These are phyloP conservation scores for Ephemerocybe angulata DNA, from an alignment of 768 basidiomycete species.

Conservation along the genomic window DNA sequence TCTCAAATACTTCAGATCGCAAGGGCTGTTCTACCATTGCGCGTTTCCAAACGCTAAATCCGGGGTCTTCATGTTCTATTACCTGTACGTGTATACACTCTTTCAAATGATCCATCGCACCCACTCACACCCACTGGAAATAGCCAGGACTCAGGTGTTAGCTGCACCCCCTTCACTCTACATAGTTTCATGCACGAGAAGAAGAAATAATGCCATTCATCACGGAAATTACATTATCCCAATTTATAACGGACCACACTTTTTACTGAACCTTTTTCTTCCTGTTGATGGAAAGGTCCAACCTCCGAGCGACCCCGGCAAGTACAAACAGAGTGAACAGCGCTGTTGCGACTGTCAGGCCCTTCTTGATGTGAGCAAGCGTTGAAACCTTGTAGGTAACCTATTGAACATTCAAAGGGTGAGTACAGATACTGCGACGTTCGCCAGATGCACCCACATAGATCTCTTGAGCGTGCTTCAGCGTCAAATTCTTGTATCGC, in stretches of 20 bases:
- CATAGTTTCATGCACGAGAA: conserved; percentile 30
- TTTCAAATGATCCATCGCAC: neutral
- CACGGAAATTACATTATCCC: conserved; percentile 18
- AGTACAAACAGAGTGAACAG: conserved; percentile 64
- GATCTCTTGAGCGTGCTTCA: conserved; percentile 74
- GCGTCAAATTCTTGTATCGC: conserved; percentile 68
- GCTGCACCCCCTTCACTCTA: conserved; percentile 35
- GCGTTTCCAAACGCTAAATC: conserved; percentile 21
- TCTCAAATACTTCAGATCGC: conserved; percentile 23
- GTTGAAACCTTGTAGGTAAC: conserved; percentile 84
- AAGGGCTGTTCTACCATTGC: conserved; percentile 17
- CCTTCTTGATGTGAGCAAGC: conserved; percentile 83
- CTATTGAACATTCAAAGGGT: conserved; percentile 35
- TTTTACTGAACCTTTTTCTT: conserved; percentile 31
- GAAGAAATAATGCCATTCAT: conserved; percentile 12
- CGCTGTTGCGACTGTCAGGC: conserved; percentile 69
- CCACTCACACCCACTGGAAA: neutral
- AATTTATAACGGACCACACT: conserved; percentile 4
- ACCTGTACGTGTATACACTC: neutral
- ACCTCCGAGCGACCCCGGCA: conserved; percentile 39
- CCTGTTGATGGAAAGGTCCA: conserved; percentile 44
- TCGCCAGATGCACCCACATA: conserved; percentile 55
- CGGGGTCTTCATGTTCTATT: conserved; percentile 38
- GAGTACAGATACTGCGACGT: neutral
- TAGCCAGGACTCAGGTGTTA: conserved; percentile 33